These are phyloP conservation scores for Gyrodon lividus DNA, from an alignment of 768 basidiomycete genomes.

Conservation along the genomic window DNA sequence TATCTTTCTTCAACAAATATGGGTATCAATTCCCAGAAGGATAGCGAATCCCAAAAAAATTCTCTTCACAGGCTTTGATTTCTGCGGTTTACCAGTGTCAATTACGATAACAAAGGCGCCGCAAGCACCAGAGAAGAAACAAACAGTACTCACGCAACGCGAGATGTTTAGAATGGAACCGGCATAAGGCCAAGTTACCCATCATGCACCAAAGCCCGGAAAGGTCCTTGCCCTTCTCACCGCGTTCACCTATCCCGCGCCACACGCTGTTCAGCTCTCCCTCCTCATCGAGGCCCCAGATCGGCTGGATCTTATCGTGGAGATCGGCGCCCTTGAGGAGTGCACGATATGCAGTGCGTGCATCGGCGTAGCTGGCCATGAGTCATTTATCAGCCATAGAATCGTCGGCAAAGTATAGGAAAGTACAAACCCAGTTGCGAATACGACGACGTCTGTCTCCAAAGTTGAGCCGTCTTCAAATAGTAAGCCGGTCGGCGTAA, in stretches of 20 bases:
- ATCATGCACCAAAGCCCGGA: constrained; percentile 54
- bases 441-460: constrained; percentile 43
- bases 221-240: constrained; percentile 11
- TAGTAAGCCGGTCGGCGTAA: constrained; percentile 25
- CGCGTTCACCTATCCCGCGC: constrained; percentile 46
- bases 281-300: constrained; percentile 34
- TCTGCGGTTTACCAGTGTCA: constrained; percentile 38
- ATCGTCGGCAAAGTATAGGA: not conserved
- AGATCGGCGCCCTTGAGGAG: constrained; percentile 23
- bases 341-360: constrained; percentile 13
- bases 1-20: too few relatives aligned
- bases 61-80: constrained; percentile 67
- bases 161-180: constrained; percentile 68
- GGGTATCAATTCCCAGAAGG: not conserved
- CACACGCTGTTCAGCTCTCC: constrained; percentile 33
- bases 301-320: constrained; percentile 18
- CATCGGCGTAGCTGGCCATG: constrained; percentile 18
- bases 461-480: constrained; percentile 36
- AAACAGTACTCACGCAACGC: constrained; percentile 53
- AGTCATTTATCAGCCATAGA: not conserved
- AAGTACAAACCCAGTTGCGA: constrained; percentile 28
- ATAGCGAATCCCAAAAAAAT: constrained; percentile 34
- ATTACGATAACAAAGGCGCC: not conserved
- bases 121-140: not conserved
- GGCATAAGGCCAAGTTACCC: constrained; percentile 60